Base-by-base conservation (phyloP, 106 monocot genomes). In the Amphibolis antarctica region DNA sequence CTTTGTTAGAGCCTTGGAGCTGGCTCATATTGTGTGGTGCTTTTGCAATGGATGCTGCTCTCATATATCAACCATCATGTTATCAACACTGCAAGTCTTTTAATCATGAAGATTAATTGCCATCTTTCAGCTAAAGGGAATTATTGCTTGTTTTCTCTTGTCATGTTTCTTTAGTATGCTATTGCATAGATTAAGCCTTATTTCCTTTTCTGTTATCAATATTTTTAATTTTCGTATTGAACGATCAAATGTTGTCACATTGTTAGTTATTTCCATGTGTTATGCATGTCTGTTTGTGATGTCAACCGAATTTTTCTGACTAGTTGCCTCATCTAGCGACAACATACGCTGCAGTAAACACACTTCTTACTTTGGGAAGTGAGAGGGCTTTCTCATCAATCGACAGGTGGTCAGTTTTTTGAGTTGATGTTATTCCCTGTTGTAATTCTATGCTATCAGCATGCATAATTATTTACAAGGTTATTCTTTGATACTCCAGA, bases 291-390 rank as follows among this genome's bases (percentile, higher is more conserved):
- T 63, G 45, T 71, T 19, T 4, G 0, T 45, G 24, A 10, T 44
- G 44, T 12, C 23, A 22, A 55, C n/a, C 56, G 21, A 55, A 12
- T 10, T 31, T 18, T 51, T 68, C 59, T 30, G 12, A 4, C 28
- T 64, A 98, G 98, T 68, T 98, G 78, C 84, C 98, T 77, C 98
- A 98, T 82, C 84, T 98, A 51, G 98, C 98, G 72, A 88, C 91
- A 42, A 91, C 98, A 44, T 98, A 98, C 81, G 91, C 98, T 75
- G 87, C 98, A 29, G 91, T 98, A 24, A 91, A 91, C 58, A 61
- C 87, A 53, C 81, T 98, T 65, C 47, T 88, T 55, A 83, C 87
- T 42, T 67, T 98, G 71, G 98, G 91, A 64, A 98, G 66, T 28
- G 77, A 77, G 62, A 75, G 55, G 28, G 91, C 98, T 6, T 76